phyloP scores from a whole-genome alignment of 78 protist species.

The Planoprotostelium fungivorum region DNA sequence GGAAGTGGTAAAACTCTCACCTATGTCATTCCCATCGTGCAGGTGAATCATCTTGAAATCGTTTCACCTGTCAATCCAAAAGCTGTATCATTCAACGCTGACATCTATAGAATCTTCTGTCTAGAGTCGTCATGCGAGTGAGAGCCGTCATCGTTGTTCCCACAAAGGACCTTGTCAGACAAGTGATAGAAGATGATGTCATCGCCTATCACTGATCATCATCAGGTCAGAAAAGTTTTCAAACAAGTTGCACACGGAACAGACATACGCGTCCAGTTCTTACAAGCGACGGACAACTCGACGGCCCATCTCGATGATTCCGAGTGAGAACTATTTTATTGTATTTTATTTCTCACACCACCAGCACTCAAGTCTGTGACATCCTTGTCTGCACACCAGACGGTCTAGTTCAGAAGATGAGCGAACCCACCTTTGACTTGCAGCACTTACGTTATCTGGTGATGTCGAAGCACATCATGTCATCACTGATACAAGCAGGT shows the following conservation, averaged over 20 bases:
- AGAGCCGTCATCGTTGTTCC: slow-evolving; percentile 37
- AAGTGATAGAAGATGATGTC: slow-evolving; percentile 16
- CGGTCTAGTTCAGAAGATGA: neutral
- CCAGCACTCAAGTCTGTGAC: no score
- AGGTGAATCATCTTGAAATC: slow-evolving; percentile 22
- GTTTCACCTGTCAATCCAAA: no score
- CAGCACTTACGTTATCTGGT: neutral
- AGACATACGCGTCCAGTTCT: no score
- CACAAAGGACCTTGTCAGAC: slow-evolving; percentile 39
- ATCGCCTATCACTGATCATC: neutral
- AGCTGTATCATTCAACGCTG: neutral
- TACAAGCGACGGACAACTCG: no score
- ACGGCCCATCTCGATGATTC: no score
- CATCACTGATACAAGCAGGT: neutral
- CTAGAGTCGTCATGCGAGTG: slow-evolving; percentile 27
- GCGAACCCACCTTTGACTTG: neutral
- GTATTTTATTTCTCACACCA: no score
- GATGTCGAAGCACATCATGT: no score
- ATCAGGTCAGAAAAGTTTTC: neutral
- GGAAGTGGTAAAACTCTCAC: slow-evolving; percentile 91
- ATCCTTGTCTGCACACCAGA: neutral
- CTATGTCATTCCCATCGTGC: slow-evolving; percentile 82
- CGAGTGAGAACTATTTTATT: no score
- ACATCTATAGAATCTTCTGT: slow-evolving; percentile 16
- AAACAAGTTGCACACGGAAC: neutral